Percentiles rank a stretch among this genome's conserved stretches.
These are phyloP conservation scores for Mariannaea sp. DNA, from an alignment of 2,329 filamentous ascomycete species.

Conservation along the genomic window DNA sequence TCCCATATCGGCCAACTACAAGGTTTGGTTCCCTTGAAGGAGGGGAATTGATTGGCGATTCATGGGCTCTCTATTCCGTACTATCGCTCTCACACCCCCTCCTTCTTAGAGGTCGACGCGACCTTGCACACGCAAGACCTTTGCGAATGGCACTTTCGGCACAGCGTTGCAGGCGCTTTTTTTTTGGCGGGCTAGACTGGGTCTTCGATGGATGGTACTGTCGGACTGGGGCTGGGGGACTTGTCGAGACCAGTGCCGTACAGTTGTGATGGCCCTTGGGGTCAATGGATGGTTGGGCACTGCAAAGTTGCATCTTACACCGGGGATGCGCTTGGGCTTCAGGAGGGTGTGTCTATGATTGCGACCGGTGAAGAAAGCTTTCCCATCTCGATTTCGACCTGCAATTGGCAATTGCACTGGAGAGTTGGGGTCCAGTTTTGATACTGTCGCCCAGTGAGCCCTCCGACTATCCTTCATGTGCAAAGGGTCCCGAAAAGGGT, in stretches of 20 bases:
- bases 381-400: background rate
- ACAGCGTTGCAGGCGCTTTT: conserved; percentile 17
- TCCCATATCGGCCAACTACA: too few relatives aligned
- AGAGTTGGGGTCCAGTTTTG: conserved; percentile 8
- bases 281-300: too few relatives aligned
- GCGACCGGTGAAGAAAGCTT: conserved; percentile 2
- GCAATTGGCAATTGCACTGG: background rate
- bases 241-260: conserved; percentile 1
- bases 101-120: conserved; percentile 1
- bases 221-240: background rate
- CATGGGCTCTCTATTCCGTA: conserved; percentile 1
- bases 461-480: conserved; percentile 7
- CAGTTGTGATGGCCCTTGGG: background rate
- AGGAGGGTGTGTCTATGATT: conserved; percentile 6
- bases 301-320: too few relatives aligned
- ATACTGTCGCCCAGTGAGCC: background rate
- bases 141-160: background rate
- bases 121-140: background rate
- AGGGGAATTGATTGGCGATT: conserved; percentile 2
- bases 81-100: conserved; percentile 5
- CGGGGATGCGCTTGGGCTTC: too few relatives aligned
- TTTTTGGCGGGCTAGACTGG: conserved; percentile 3
- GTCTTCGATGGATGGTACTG: background rate
- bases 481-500: conserved; percentile 6
- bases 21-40: background rate